Conservation (phyloP, 441 rosid species). For the Bruguiera hainesii region DNA sequence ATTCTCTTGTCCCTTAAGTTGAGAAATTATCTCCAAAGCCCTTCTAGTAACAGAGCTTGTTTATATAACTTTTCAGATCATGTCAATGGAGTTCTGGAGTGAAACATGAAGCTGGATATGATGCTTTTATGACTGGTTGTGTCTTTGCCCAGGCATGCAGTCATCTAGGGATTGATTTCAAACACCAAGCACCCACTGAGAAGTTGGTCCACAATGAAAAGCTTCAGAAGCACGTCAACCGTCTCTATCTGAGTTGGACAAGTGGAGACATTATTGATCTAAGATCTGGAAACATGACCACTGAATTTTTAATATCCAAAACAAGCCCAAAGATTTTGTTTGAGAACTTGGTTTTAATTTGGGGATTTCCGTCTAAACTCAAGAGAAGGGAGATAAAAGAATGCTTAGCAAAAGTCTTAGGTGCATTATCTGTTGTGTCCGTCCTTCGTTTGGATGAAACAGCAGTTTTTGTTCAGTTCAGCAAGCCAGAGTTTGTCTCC, state of each 20-base stretch:
- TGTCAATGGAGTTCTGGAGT: constrained; percentile 76
- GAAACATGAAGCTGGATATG: constrained; percentile 97
- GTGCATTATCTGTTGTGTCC: constrained; percentile 49
- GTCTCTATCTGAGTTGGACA: constrained; percentile 77
- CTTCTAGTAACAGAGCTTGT: constrained; percentile 15
- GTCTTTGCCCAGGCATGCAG: constrained; percentile 81
- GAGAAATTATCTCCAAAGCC: constrained; percentile 7
- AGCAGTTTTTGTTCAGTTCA: constrained; percentile 74
- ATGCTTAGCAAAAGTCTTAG: constrained; percentile 63
- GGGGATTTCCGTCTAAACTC: constrained; percentile 69
- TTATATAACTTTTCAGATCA: constrained; percentile 45
- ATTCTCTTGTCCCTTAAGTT: constrained; percentile 9
- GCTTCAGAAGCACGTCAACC: constrained; percentile 62
- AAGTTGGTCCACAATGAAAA: constrained; percentile 45
- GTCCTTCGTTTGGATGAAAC: constrained; percentile 59
- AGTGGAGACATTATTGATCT: constrained; percentile 65
- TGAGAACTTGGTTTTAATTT: constrained; percentile 59
- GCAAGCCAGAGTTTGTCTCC: constrained; percentile 46
- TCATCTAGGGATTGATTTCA: constrained; percentile 69
- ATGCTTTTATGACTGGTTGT: constrained; percentile 99
- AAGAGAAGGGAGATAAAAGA: constrained; percentile 59
- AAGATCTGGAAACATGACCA: constrained; percentile 40
- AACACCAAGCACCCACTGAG: constrained; percentile 33
- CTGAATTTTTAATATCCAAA: constrained; percentile 32
- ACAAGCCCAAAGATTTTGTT: constrained; percentile 32